Base-by-base conservation (phyloP, 2,329 filamentous ascomycete species). In the Pseudogymnoascus destructans region DNA sequence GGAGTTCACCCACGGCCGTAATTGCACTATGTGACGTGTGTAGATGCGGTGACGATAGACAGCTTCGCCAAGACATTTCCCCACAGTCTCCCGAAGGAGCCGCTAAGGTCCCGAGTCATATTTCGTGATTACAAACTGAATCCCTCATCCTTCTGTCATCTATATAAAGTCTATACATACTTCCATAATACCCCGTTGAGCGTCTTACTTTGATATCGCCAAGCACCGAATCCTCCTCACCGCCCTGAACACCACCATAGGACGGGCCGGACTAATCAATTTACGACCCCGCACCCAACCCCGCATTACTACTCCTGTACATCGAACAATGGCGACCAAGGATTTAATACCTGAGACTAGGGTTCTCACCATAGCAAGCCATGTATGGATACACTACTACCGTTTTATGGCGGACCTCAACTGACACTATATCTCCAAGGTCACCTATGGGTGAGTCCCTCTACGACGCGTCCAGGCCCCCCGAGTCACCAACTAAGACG, bases 351-450 rank as follows among this genome's bases (percentile, higher is more conserved):
- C 79, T 33, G 79, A 82, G 66, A 82, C 81, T 59, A 75, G 76
- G 65, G 89, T 96, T 62, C 79, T 96, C 69, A 90, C 91, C 60
- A 81, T 96, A 66, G 90, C 91, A 70, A 96, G 91, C 73, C 91
- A 96, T 91, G 91, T 96, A 86, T 73, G 85, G 73, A 62, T 61
- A 59, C 59, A 60, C 57, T 55, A 49, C 54, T 36, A 25, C 40
- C 46, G 54, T 23, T 59, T 27, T 60, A 56, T 57, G 60, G 25
- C 59, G 33, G 15, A 56, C 59, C 65, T 64, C 66, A 49, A 30
- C 46, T 66, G 60, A 62, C 40, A 38, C 49, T 52, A 67, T 46
- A 65, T 68, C 64, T 63, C 68, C 57, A 74, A 88, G 85, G 84
- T 89, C 67, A 83, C 85, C 64, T 86, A 85, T 66, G 85, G 85